Evolutionary conservation across 2,329 filamentous ascomycete species (phyloP).

Genomic region (Neurospora crassa): DNA sequence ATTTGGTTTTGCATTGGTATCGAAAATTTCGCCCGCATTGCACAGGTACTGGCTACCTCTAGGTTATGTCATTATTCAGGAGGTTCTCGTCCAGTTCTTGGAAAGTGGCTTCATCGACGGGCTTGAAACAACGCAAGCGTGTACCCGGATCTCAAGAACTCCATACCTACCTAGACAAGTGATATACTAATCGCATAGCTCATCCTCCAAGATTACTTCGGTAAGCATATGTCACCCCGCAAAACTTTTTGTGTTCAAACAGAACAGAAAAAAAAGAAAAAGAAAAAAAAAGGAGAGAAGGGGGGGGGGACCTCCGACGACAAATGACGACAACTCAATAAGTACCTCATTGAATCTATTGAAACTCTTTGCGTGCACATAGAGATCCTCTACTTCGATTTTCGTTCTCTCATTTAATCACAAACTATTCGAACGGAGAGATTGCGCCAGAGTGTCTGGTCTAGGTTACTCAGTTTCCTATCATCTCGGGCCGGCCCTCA

Average conservation of each 20-base stretch:
- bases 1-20: not conserved
- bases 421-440: not conserved
- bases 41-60: no score
- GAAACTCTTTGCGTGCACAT: not conserved
- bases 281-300: no score
- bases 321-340: not conserved
- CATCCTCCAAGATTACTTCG: not conserved
- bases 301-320: not conserved
- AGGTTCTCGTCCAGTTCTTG: not conserved
- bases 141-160: not conserved
- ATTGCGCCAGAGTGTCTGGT: not conserved
- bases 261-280: no score
- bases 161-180: not conserved
- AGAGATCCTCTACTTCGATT: not conserved
- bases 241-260: no score
- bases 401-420: fast-evolving
- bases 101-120: not conserved
- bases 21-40: not conserved
- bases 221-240: no score
- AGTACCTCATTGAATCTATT: not conserved
- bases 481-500: not conserved
- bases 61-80: not conserved
- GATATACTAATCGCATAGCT: not conserved
- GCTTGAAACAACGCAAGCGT: not conserved
- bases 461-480: not conserved